phyloP scores from a whole-genome alignment of 2,329 filamentous ascomycete species.

The Monilinia vaccinii-corymbosi region DNA sequence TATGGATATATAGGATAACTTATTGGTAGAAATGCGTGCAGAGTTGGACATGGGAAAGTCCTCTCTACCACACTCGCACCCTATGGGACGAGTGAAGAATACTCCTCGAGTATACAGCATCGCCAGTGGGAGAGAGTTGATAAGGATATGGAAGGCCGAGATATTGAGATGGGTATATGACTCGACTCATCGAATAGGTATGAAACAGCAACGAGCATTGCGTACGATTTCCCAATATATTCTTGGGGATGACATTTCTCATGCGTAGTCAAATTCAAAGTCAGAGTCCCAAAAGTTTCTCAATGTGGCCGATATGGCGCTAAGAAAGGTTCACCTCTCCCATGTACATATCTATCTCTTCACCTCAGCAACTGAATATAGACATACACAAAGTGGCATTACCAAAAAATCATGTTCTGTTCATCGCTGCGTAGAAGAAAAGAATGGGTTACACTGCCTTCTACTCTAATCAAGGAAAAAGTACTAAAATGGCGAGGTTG shows the following conservation, averaged over 20 bases:
- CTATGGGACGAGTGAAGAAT: background rate
- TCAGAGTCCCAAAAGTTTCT: background rate
- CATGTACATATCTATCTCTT: background rate
- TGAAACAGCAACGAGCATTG: background rate
- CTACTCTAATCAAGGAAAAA: conserved; percentile 19
- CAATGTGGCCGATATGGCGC: background rate
- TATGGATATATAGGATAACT: background rate
- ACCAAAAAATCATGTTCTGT: conserved; percentile 26
- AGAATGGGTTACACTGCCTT: conserved; percentile 25
- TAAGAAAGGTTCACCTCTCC: background rate
- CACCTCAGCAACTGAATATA: background rate
- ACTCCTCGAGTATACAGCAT: background rate
- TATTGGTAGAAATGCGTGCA: background rate
- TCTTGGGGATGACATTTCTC: background rate
- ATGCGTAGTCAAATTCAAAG: background rate
- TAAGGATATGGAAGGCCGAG: background rate
- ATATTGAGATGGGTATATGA: background rate
- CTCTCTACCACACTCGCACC: background rate
- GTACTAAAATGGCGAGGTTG: conserved; percentile 28
- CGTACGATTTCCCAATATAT: background rate
- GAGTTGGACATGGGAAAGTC: background rate
- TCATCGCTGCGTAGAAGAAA: conserved; percentile 25
- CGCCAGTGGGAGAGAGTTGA: background rate
- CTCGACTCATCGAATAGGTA: background rate
- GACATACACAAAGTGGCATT: background rate